These are phyloP conservation scores for Penicillium coprophilum DNA, from an alignment of 495 filamentous ascomycete species.

Conservation along the genomic window DNA sequence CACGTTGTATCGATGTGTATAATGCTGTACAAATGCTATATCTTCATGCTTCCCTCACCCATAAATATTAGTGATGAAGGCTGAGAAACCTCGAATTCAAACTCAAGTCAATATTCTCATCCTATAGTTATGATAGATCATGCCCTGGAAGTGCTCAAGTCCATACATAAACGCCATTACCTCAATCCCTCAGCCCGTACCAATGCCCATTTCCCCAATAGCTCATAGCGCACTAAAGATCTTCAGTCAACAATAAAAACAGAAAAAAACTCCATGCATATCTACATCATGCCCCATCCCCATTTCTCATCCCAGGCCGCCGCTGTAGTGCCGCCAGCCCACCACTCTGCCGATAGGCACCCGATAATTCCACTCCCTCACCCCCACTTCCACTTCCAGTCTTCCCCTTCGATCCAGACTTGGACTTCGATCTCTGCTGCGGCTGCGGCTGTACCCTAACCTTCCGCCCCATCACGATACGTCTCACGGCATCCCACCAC, in stretches of 20 bases:
- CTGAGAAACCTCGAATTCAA: neutral
- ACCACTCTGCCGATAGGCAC: conserved; percentile 1
- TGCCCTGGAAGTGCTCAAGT: too few relatives aligned
- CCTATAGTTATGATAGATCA: neutral
- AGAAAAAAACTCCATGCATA: neutral
- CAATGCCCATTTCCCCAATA: neutral
- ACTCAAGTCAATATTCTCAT: neutral
- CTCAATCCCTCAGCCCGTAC: neutral
- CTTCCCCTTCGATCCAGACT: conserved; percentile 11
- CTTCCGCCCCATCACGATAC: conserved; percentile 10
- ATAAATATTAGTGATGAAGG: neutral
- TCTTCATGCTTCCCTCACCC: neutral
- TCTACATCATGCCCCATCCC: neutral
- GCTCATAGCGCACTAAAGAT: neutral
- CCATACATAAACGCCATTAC: neutral
- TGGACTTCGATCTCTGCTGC: conserved; percentile 14
- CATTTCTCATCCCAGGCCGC: neutral
- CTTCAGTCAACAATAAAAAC: neutral
- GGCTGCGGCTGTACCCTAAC: neutral
- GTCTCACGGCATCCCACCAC: conserved; percentile 20
- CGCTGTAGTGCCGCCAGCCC: neutral
- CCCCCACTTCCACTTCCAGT: neutral
- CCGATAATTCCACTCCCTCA: neutral
- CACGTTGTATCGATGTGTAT: conserved; percentile 2
- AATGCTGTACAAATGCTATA: conserved; percentile 3